These are phyloP conservation scores for Saccharum spontaneum DNA, from an alignment of 176 grass and related monocot species.

Conservation along the genomic window DNA sequence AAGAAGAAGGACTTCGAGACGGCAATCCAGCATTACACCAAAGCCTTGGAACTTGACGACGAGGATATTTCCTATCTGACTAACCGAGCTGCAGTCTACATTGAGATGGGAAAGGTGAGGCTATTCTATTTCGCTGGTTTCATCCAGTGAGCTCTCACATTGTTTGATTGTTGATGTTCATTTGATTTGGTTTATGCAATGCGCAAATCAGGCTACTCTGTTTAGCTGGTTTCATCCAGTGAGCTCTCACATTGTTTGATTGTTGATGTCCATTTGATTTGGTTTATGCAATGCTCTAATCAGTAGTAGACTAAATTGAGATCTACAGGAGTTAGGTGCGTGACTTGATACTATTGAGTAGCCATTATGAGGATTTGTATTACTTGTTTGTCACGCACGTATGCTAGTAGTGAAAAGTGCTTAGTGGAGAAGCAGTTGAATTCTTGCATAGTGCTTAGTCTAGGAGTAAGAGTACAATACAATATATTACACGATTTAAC, in stretches of 20 bases:
- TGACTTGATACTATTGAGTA: background rate
- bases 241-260: background rate
- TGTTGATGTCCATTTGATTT: conserved; percentile 16
- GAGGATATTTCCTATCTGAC: conserved; percentile 89
- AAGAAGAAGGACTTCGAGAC: conserved; percentile 98
- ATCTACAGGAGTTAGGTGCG: background rate
- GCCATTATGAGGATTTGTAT: background rate
- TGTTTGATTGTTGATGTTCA: background rate
- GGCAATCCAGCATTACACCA: conserved; percentile 83
- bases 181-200: conserved; percentile 2
- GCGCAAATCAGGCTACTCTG: background rate
- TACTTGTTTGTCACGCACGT: background rate
- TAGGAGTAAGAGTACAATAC: background rate
- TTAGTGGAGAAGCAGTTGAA: conserved; percentile 7
- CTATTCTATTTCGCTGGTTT: background rate
- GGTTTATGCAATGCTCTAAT: background rate
- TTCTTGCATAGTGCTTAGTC: background rate
- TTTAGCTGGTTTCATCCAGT: background rate
- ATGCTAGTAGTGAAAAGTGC: background rate
- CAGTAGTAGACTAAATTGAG: background rate
- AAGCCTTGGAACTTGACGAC: conserved; percentile 78
- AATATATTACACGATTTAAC: background rate
- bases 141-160: background rate
- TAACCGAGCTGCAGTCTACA: conserved; percentile 89
- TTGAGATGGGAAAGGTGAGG: conserved; percentile 93